Conservation (phyloP, 2,329 filamentous ascomycete genomes). For the Scytalidium lignicola region DNA sequence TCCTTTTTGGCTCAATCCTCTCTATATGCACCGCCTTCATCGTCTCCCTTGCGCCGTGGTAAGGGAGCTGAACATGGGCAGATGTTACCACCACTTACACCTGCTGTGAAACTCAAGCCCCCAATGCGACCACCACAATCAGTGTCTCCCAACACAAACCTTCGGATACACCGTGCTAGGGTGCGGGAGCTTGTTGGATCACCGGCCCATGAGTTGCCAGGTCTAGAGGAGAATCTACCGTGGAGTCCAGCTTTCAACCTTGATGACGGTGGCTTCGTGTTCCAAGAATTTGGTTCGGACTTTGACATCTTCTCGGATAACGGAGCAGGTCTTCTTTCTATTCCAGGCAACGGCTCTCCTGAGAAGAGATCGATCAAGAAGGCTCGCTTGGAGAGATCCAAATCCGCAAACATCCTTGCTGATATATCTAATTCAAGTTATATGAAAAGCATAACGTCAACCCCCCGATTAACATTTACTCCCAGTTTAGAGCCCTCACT, state of each 20-base stretch:
- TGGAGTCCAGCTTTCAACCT: conserved; percentile 66
- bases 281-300: conserved; percentile 45
- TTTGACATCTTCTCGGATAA: conserved; percentile 59
- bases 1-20: conserved; percentile 34
- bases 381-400: conserved; percentile 57
- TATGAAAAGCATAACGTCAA: conserved; percentile 46
- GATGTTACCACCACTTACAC: conserved; percentile 74
- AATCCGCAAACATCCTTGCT: conserved; percentile 55
- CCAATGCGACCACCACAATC: conserved; percentile 58
- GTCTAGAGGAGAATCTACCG: conserved; percentile 47
- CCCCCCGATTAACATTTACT: conserved; percentile 45
- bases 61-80: conserved; percentile 44
- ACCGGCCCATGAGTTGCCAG: conserved; percentile 54
- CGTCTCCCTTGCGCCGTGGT: conserved; percentile 58
- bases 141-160: conserved; percentile 87
- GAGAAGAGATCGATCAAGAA: conserved; percentile 58
- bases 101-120: conserved; percentile 73
- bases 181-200: conserved; percentile 79
- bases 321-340: conserved; percentile 36
- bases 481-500: conserved; percentile 25
- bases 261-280: conserved; percentile 52
- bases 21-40: conserved; percentile 45
- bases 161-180: conserved; percentile 79
- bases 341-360: conserved; percentile 56
- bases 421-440: conserved; percentile 44